These are phyloP conservation scores for Barnettozyma californica DNA, from an alignment of 805 yeast genomes.

Conservation along the genomic window DNA sequence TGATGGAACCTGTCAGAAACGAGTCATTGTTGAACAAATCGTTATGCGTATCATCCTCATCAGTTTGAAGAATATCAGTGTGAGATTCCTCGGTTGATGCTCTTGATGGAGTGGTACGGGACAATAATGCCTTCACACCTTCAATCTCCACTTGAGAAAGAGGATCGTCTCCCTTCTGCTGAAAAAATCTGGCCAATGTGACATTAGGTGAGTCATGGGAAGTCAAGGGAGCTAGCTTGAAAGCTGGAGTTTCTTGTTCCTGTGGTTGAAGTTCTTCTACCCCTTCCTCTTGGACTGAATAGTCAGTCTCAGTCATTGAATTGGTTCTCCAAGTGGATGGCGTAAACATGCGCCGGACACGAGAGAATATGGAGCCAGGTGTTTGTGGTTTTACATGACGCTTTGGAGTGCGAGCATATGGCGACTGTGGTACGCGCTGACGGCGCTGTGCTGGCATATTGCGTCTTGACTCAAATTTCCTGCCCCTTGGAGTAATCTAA, in stretches of 20 bases:
- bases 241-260: constrained; percentile 1
- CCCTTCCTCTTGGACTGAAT: neutral
- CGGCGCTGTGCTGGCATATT: neutral
- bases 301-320: neutral
- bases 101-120: constrained; percentile 9
- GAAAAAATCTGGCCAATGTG: constrained; percentile 62
- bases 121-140: constrained; percentile 65
- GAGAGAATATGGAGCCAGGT: neutral
- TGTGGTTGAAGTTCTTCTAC: constrained; percentile 6
- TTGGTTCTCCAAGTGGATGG: neutral
- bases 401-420: neutral
- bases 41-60: constrained; percentile 7
- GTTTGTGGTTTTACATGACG: neutral
- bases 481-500: neutral
- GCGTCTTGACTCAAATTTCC: neutral
- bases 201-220: constrained; percentile 43
- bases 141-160: constrained; percentile 70
- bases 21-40: constrained; percentile 7
- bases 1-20: constrained; percentile 2
- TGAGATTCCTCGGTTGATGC: constrained; percentile 7
- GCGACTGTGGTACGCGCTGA: neutral
- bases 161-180: constrained; percentile 70
- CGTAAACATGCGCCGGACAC: neutral
- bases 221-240: neutral
- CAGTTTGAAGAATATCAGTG: constrained; percentile 3